These are phyloP conservation scores for Aegilops sharonensis DNA, from an alignment of 176 grass and related monocot species.

Conservation along the genomic window DNA sequence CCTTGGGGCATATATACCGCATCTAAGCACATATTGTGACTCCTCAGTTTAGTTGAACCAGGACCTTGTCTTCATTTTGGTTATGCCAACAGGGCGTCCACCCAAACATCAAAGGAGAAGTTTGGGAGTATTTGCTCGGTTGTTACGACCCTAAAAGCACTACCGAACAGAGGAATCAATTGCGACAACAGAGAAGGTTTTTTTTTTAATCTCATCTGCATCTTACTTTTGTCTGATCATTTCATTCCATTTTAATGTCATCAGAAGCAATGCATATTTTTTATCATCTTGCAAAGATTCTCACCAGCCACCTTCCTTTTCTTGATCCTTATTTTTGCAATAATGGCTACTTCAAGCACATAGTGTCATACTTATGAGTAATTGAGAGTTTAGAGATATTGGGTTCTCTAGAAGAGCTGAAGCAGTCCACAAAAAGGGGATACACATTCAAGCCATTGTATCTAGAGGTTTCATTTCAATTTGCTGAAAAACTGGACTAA, in stretches of 20 bases:
- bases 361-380: not conserved
- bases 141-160: conserved; percentile 95
- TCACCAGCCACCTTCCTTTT: not conserved
- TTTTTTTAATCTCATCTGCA: not conserved
- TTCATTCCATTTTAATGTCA: not conserved
- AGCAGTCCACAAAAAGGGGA: not conserved
- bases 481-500: not conserved
- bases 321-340: not conserved
- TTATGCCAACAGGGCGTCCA: conserved; percentile 69
- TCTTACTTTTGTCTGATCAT: not conserved
- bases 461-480: not conserved
- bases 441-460: not conserved
- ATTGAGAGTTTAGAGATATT: not conserved
- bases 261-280: not conserved
- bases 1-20: too few relatives aligned
- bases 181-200: conserved; percentile 79
- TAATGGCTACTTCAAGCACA: not conserved
- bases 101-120: conserved; percentile 85
- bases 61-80: conserved; percentile 16
- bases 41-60: not conserved
- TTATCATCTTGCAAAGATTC: not conserved
- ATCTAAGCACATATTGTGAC: too few relatives aligned
- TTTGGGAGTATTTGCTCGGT: conserved; percentile 96
- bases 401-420: not conserved
- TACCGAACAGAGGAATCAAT: conserved; percentile 62